These are phyloP conservation scores for Chaetomium fimeti DNA, from an alignment of 495 filamentous ascomycete species.

Conservation along the genomic window DNA sequence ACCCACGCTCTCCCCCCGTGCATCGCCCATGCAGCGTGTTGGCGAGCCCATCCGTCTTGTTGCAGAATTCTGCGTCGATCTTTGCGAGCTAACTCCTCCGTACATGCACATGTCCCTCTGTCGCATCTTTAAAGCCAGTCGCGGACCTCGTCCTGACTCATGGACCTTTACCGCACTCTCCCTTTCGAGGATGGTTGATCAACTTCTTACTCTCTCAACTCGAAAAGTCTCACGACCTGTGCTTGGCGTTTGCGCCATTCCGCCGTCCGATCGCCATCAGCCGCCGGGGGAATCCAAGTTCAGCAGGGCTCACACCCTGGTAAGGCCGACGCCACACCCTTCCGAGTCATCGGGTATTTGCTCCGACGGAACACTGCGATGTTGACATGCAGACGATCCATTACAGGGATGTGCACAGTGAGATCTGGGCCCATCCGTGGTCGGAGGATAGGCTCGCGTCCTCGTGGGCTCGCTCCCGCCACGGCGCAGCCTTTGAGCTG, in stretches of 20 bases:
- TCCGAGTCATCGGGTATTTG: background rate
- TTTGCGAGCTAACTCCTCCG: no score
- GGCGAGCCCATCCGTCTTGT: background rate
- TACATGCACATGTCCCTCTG: background rate
- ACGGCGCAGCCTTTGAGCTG: background rate
- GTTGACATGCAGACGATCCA: conserved; percentile 10
- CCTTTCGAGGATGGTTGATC: background rate
- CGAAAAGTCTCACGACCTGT: background rate
- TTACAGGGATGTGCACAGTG: background rate
- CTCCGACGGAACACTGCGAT: background rate
- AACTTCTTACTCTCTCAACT: background rate
- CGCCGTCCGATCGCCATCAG: background rate
- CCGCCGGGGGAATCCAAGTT: background rate
- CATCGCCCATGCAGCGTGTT: background rate
- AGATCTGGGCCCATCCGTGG: background rate
- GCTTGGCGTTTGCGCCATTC: background rate
- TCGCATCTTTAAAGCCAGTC: background rate
- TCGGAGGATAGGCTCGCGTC: background rate
- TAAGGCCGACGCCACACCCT: background rate
- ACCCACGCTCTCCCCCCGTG: background rate
- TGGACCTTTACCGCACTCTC: no score
- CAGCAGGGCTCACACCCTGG: background rate
- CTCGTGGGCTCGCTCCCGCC: background rate
- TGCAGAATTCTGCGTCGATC: background rate
- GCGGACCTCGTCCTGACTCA: no score